Evolutionary conservation across 495 filamentous ascomycete species (phyloP), one percentile per base, ranked within the genome.

Genomic region (Ascodesmis nigricans): DNA sequence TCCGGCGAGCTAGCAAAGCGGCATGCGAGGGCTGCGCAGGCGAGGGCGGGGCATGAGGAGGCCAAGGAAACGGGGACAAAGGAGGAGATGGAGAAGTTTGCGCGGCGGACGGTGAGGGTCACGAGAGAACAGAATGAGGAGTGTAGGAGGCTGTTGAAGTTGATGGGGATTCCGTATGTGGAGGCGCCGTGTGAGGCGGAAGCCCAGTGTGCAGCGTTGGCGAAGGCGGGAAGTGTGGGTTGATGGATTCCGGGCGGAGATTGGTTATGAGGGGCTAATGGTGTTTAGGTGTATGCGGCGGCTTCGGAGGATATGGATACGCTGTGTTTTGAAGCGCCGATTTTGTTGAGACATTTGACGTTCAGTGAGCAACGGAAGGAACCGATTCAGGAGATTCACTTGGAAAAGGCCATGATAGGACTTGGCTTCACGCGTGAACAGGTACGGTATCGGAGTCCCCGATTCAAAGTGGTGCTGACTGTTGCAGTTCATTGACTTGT

Each of bases 291-390:
- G 21, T 99, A 87, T 43, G 87, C 82, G 10, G 87, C 87, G 17
- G 87, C 87, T 1, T 84, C 75, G 26, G 87, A 99, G 60, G 87
- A 99, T 59, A 99, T 99, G 87, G 87, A 99, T 50, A 99, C 87
- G 0, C 60, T 99, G 11, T 93, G 87, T 53, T 99, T 95, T 53
- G 69, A 93, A 39, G 63, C 81, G 8, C 87, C 87, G 0, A 78
- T 99, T 42, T 60, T 99, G 16, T 60, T 99, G 32, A 65, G 90
- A 16, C 81, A 99, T 51, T 66, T 99, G 29, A 99, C 90, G 5
- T 92, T 91, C 54, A 83, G 77, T 52, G 87, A 99, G 58, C 82
- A 91, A 58, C 66, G 81, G 39, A 95, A 95, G 60, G 82, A 93
- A 52, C 87, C 87, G 0, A 92, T 99, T 40, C 84, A 82, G 46